These are phyloP conservation scores for Enteropsectra breve DNA, from an alignment of 371 early-diverging fungal species.

Conservation along the genomic window DNA sequence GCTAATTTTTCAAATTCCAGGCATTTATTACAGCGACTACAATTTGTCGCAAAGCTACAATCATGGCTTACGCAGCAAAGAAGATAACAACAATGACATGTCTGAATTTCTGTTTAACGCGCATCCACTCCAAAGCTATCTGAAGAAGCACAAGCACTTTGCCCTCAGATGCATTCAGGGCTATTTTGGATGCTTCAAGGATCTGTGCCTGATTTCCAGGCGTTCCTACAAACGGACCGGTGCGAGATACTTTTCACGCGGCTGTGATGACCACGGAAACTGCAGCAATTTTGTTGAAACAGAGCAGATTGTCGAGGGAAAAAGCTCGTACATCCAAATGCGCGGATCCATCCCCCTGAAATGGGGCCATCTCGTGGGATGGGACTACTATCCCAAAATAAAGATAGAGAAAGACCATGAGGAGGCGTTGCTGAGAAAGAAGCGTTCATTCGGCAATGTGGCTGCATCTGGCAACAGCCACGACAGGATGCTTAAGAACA, in stretches of 20 bases:
- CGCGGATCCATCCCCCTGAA: slow-evolving; percentile 84
- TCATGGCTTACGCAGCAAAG: background rate
- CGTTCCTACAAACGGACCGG: slow-evolving; percentile 85
- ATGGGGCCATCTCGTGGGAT: slow-evolving; percentile 81
- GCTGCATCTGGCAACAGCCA: background rate
- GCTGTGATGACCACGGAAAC: slow-evolving; percentile 84
- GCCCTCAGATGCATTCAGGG: slow-evolving; percentile 52
- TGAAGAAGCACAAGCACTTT: slow-evolving; percentile 23
- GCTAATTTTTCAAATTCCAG: slow-evolving; percentile 42
- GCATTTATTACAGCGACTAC: slow-evolving; percentile 39
- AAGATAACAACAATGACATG: background rate
- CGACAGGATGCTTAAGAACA: background rate
- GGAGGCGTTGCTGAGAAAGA: slow-evolving; percentile 43
- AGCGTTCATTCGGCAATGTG: background rate
- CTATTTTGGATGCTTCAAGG: slow-evolving; percentile 36
- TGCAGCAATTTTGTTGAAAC: slow-evolving; percentile 96
- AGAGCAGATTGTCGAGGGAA: slow-evolving; percentile 71
- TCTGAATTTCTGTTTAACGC: slow-evolving; percentile 58
- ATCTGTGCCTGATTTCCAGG: slow-evolving; percentile 67
- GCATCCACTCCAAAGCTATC: slow-evolving; percentile 34
- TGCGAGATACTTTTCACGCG: slow-evolving; percentile 82
- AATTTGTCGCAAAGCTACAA: slow-evolving; percentile 27
- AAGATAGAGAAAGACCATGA: slow-evolving; percentile 27
- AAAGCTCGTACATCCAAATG: slow-evolving; percentile 68
- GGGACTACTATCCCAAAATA: slow-evolving; percentile 72